Base-by-base conservation (phyloP, 768 basidiomycete species). In the Termitomyces eurrhizus region DNA sequence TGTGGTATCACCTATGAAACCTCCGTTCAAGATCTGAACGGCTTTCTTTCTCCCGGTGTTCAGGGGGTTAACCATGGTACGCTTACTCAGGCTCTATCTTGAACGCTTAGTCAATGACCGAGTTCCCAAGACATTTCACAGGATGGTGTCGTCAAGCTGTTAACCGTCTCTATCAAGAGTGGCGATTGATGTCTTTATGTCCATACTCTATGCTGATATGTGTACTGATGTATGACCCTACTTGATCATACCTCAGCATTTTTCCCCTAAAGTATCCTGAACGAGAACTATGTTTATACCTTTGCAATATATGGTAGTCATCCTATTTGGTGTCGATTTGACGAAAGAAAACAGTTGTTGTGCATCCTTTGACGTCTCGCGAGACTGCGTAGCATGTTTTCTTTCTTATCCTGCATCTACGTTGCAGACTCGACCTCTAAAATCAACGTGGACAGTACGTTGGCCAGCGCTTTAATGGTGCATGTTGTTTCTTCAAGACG, bases 41-140 rank as follows among this genome's bases (percentile, higher is more conserved):
- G 78, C 11, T 70, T 83, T 44, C 70, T 83, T 60, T 63, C 73
- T 0, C 59, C 78, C 2, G 82, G 83, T 2, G 66, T 67, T 7
- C 50, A 67, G 0, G 80, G 81, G 3, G 64, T 84, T n/a, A 83
- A 85, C 59, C 82, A 83, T 37, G 81, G 83, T 84, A 57, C n/a
- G 72, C 54, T 44, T 33, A 24, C 21, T 35, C 11, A 51, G 29
- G 1, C 44, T 37, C 41, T 50, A 26, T 18, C 9, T 26, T 16
- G 29, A 49, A 26, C 18, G 9, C 46, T 35, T 14, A 39, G 32
- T 35, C 26, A 45, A 16, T 13, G 5, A 29, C 54, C 4, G n/a
- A 32, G 16, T 57, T 14, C 1, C 32, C 29, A 35, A 82, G 82
- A 71, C 12, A 83, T 83, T 52, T 71, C 81, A 2, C 75, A 77